phyloP scores from a whole-genome alignment of 2,329 filamentous ascomycete genomes.

The Hymenoscyphus linearis region DNA sequence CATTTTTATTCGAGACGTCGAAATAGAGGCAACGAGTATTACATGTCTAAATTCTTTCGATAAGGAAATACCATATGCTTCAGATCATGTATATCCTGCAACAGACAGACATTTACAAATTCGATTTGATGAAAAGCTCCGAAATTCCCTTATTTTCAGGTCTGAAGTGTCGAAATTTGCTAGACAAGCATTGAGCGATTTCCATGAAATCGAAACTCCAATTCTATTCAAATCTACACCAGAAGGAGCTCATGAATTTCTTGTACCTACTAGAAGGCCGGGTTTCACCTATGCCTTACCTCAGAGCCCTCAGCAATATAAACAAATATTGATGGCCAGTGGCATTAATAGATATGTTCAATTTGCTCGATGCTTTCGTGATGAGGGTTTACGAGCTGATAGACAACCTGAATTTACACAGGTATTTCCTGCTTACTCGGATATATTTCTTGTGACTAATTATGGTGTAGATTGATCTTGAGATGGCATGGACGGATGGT shows the following conservation, averaged over 20 bases:
- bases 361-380: slow-evolving; percentile 89
- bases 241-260: slow-evolving; percentile 89
- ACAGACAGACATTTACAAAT: slow-evolving; percentile 80
- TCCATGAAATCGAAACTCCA: slow-evolving; percentile 74
- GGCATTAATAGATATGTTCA: slow-evolving; percentile 82
- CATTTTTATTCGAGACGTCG: slow-evolving; percentile 33
- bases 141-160: slow-evolving; percentile 65
- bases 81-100: slow-evolving; percentile 64
- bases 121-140: slow-evolving; percentile 64
- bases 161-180: slow-evolving; percentile 49
- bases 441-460: slow-evolving; percentile 7
- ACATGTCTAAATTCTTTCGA: slow-evolving; percentile 68
- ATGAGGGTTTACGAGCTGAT: slow-evolving; percentile 89
- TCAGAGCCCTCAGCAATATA: slow-evolving; percentile 97
- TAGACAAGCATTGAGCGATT: slow-evolving; percentile 34
- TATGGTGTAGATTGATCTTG: slow-evolving; percentile 72
- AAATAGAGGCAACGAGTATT: slow-evolving; percentile 59
- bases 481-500: slow-evolving; percentile 80
- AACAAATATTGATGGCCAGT: slow-evolving; percentile 93
- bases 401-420: slow-evolving; percentile 96
- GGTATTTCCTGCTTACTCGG: slow-evolving; percentile 39
- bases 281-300: slow-evolving; percentile 85
- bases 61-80: slow-evolving; percentile 69
- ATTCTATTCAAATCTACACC: slow-evolving; percentile 96
- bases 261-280: slow-evolving; percentile 76